phyloP scores from a whole-genome alignment of 768 basidiomycete species.

The Ramaria rubella region DNA sequence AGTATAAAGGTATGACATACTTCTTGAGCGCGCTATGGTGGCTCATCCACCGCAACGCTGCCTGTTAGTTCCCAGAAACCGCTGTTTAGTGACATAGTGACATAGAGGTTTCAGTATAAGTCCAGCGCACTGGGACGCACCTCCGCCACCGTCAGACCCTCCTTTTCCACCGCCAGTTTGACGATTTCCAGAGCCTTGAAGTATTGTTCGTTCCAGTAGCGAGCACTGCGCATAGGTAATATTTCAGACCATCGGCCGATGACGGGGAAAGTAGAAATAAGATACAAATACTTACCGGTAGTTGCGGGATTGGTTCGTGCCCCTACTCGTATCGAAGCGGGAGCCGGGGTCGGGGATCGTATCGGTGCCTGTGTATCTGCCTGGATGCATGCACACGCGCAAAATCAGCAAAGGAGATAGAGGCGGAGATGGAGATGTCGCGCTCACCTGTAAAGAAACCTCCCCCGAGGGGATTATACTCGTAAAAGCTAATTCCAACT shows the following conservation, averaged over 20 bases:
- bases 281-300: background rate
- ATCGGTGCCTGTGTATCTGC: background rate
- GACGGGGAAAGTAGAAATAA: too few species aligned
- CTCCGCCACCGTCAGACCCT: conserved; percentile 29
- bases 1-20: background rate
- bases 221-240: conserved; percentile 19
- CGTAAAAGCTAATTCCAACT: conserved; percentile 34
- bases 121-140: too few species aligned
- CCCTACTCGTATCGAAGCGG: conserved; percentile 45
- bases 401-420: background rate
- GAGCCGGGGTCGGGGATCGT: conserved; percentile 43
- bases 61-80: too few species aligned
- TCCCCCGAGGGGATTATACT: conserved; percentile 33
- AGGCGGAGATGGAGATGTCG: conserved; percentile 18
- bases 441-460: conserved; percentile 37
- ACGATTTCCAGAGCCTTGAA: conserved; percentile 44
- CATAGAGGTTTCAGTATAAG: too few species aligned
- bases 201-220: conserved; percentile 50
- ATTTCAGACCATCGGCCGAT: too few species aligned
- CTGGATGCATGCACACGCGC: conserved; percentile 29
- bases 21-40: conserved; percentile 41
- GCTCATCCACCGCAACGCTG: conserved; percentile 41
- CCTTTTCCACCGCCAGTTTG: conserved; percentile 33
- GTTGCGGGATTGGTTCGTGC: background rate
- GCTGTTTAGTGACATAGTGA: background rate